Percentiles rank a stretch among this genome's conserved stretches.
Conservation (phyloP, 2,329 filamentous ascomycete species). For the Dactylellina leptospora region DNA sequence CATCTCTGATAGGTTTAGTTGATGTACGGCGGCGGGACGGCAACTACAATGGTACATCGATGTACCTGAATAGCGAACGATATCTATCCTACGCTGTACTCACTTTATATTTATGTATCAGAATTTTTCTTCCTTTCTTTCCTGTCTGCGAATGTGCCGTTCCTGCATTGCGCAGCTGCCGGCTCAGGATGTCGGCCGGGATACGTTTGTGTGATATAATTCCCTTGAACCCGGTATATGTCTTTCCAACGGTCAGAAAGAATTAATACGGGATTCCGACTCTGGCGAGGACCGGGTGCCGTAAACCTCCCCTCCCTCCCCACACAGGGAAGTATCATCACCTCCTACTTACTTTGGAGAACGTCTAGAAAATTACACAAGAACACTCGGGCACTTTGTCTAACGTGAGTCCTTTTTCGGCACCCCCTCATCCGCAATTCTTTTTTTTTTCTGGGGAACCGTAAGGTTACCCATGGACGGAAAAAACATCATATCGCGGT, state of each 20-base stretch:
- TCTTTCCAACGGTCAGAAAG: neutral
- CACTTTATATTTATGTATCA: too few relatives aligned
- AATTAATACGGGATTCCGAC: neutral
- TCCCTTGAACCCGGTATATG: constrained; percentile 27
- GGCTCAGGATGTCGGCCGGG: constrained; percentile 4
- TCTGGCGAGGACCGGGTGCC: constrained; percentile 6
- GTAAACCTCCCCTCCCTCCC: too few relatives aligned
- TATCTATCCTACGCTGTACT: too few relatives aligned
- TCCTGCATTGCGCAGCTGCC: constrained; percentile 28
- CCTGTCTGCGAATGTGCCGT: constrained; percentile 22
- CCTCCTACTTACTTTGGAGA: constrained; percentile 34
- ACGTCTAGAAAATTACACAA: constrained; percentile 4
- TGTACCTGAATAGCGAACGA: too few relatives aligned
- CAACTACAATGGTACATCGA: too few relatives aligned
- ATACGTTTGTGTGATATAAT: neutral
- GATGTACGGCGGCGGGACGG: too few relatives aligned
- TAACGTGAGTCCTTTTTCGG: neutral
- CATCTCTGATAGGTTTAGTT: too few relatives aligned
- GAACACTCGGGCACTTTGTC: constrained; percentile 32
- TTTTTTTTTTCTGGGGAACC: constrained; percentile 12
- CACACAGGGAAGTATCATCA: constrained; percentile 5
- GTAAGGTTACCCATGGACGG: constrained; percentile 19
- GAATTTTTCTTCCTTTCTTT: too few relatives aligned
- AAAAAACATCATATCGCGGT: too few relatives aligned
- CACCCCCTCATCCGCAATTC: neutral